phyloP scores from a whole-genome alignment of 345 rosid genomes.

The Citrus medica region DNA sequence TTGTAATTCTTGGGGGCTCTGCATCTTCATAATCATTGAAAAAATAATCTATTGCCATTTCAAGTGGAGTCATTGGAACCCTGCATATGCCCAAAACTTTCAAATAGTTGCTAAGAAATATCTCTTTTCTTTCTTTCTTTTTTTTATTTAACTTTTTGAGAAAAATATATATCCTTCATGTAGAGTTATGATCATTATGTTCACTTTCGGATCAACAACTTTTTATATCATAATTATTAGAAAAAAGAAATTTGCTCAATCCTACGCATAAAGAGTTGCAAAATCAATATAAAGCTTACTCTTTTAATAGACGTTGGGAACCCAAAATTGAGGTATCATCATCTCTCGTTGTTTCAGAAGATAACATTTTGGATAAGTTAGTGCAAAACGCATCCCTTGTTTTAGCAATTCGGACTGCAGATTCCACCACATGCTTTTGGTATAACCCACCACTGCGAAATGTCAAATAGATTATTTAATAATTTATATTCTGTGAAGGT shows the following conservation, averaged over 20 bases:
- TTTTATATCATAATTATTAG: too few relatives aligned
- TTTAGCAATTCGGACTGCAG: not conserved
- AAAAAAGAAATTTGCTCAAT: too few relatives aligned
- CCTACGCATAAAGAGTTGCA: too few relatives aligned
- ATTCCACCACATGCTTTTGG: slow-evolving; percentile 6
- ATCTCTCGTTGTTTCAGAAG: not conserved
- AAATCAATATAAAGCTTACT: not conserved
- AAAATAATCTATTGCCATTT: slow-evolving; percentile 32
- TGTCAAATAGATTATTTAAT: too few relatives aligned
- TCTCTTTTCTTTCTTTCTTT: too few relatives aligned
- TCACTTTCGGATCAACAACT: too few relatives aligned
- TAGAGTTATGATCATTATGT: too few relatives aligned
- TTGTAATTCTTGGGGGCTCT: slow-evolving; percentile 33
- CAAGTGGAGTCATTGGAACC: slow-evolving; percentile 28
- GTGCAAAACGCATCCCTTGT: slow-evolving; percentile 14
- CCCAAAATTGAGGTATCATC: slow-evolving; percentile 23
- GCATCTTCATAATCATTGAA: slow-evolving; percentile 29
- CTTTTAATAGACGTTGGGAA: slow-evolving; percentile 13
- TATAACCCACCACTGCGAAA: slow-evolving; percentile 30
- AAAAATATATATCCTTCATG: too few relatives aligned
- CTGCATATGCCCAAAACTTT: not conserved
- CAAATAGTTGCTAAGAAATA: too few relatives aligned
- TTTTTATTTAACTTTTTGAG: too few relatives aligned
- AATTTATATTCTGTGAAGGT: too few relatives aligned
- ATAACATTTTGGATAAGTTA: slow-evolving; percentile 4